Base-by-base conservation (phyloP, 139 green algal species). In the Volvox reticuliferus region DNA sequence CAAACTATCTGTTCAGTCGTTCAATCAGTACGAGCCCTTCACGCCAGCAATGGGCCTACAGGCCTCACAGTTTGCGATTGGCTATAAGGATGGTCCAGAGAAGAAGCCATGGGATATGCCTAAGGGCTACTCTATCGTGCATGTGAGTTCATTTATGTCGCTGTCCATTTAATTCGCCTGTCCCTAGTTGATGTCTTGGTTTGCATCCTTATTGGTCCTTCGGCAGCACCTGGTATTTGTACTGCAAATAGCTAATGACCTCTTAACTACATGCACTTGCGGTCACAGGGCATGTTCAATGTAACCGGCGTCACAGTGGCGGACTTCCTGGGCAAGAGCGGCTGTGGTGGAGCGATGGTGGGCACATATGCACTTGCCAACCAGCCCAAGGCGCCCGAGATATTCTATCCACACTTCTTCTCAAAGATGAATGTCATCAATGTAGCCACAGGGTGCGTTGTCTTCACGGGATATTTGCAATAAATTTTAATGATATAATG, bases 341-440 rank as follows among this genome's bases (percentile, higher is more conserved):
- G 87, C 63, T 95, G 91, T 82, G 85, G 87, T 36, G 88, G 37
- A 20, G 33, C 24, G 1, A 18, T 19, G 17, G 67, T 35, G 19
- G 91, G 91, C 77, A 89, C 77, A 0, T 93, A 93, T 78, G 95
- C 93, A 17, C 36, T 96, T n/a, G 86, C 55, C 50, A 96, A 96
- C 89, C 91, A 96, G 88, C 55, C 33, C 1, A 86, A 93, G 37
- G 81, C 81, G 0, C 89, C 93, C 21, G 95, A 96, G 44, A 94
- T 93, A 16, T 95, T 93, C 85, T 92, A 95, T 78, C 95, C 94
- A 0, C 91, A 95, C 86, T 86, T 87, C 77, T 92, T 96, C 75
- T 79, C 50, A 17, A 61, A 62, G 61, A 92, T 88, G 14, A 94
- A 90, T 26, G 67, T 93, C 13, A 61, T 93, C 24, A 90, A 94